A percentile compares a stretch with the other conserved stretches of the same genome.
Conservation (phyloP, 495 filamentous ascomycete genomes). For the Schizothecium vesticola region DNA sequence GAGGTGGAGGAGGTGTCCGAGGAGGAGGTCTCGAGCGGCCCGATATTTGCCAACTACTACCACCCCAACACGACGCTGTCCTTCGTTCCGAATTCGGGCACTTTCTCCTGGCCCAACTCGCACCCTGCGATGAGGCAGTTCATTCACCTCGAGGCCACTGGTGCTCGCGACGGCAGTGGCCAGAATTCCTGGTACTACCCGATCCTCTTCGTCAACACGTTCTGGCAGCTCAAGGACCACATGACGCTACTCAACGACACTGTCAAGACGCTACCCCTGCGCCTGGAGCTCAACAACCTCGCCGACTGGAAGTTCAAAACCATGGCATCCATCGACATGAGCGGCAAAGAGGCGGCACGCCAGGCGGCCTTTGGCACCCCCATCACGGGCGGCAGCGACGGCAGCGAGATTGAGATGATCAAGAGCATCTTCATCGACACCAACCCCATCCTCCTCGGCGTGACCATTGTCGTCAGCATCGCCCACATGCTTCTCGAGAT, state of each 20-base stretch:
- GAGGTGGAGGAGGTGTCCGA: conserved; percentile 36
- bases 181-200: conserved; percentile 96
- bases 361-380: conserved; percentile 60
- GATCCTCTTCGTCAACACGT: conserved; percentile 85
- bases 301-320: conserved; percentile 88
- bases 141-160: conserved; percentile 65
- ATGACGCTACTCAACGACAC: conserved; percentile 94
- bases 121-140: conserved; percentile 73
- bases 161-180: conserved; percentile 72
- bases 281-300: conserved; percentile 76
- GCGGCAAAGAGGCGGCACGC: conserved; percentile 70
- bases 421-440: conserved; percentile 92
- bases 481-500: conserved; percentile 94
- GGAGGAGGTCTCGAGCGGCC: conserved; percentile 47
- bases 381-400: conserved; percentile 52
- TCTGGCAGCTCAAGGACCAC: conserved; percentile 89
- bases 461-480: conserved; percentile 78
- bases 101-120: conserved; percentile 56
- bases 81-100: conserved; percentile 75
- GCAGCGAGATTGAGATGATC: conserved; percentile 84
- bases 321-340: conserved; percentile 78
- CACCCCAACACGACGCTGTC: conserved; percentile 92
- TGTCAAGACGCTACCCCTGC: conserved; percentile 73
- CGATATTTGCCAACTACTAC: conserved; percentile 77
- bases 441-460: conserved; percentile 81